phyloP scores from a whole-genome alignment of 2,329 filamentous ascomycete genomes.

The Calonectria pseudoturangicola region DNA sequence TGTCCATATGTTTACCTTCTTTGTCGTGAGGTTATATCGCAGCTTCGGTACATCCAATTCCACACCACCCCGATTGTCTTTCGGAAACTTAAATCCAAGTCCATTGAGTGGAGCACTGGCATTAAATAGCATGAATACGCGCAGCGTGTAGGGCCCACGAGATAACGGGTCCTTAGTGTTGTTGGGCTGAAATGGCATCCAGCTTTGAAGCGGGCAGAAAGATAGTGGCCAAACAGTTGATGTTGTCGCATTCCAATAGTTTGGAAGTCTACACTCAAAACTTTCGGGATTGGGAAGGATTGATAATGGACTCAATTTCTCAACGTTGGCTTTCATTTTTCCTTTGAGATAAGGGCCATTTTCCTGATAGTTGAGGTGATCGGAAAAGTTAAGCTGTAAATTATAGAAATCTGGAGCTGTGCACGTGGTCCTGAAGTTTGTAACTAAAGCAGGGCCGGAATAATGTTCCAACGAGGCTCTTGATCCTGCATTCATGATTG shows the following conservation, averaged over 20 bases:
- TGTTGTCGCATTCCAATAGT: background rate
- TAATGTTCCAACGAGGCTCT: conserved; percentile 25
- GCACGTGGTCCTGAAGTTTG: background rate
- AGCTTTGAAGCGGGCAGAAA: background rate
- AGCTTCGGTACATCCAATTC: background rate
- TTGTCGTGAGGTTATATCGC: background rate
- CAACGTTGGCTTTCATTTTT: background rate
- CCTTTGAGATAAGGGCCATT: background rate
- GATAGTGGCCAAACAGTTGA: background rate
- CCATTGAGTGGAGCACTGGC: conserved; percentile 24
- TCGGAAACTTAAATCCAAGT: background rate
- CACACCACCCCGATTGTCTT: background rate
- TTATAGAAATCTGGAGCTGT: background rate
- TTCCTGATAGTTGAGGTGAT: background rate
- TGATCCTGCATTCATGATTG: background rate
- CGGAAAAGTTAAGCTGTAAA: background rate
- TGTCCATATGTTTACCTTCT: background rate
- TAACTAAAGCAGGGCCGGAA: background rate
- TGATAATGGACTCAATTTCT: background rate
- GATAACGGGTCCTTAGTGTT: conserved; percentile 19
- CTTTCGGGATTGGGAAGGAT: background rate
- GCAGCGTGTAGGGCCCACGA: background rate
- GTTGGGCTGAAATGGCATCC: background rate
- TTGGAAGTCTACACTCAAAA: background rate
- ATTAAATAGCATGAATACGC: conserved; percentile 26